Conservation (phyloP, 1,139 yeast species). For the Candida frijolesensis region DNA sequence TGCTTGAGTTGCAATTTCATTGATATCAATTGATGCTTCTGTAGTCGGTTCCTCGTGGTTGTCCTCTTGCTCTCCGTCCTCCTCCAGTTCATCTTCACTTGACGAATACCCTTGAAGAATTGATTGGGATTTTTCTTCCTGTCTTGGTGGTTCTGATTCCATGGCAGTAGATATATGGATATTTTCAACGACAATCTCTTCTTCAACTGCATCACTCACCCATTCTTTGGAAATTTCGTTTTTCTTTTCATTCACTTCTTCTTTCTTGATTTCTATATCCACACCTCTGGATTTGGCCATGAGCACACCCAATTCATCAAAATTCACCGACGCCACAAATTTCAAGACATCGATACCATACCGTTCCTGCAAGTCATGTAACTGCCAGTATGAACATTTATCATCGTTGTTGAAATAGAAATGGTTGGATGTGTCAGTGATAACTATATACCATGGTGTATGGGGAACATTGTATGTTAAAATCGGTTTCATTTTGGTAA, state of each 20-base stretch:
- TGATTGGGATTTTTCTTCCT: constrained; percentile 2
- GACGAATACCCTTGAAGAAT: constrained; percentile 18
- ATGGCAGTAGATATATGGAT: background rate
- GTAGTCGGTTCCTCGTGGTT: constrained; percentile 10
- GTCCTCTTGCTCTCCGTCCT: constrained; percentile 13
- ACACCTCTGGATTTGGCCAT: constrained; percentile 37
- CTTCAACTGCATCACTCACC: constrained; percentile 1
- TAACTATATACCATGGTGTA: constrained; percentile 31
- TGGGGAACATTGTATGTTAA: constrained; percentile 23
- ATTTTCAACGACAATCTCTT: constrained; percentile 7
- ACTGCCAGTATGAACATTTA: constrained; percentile 36
- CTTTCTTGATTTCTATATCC: constrained; percentile 12
- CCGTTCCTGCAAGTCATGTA: constrained; percentile 24
- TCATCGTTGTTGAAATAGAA: constrained; percentile 31
- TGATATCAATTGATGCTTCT: constrained; percentile 10
- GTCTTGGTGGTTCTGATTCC: background rate
- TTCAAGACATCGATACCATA: constrained; percentile 19
- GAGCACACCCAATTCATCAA: constrained; percentile 33
- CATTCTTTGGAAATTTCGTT: background rate
- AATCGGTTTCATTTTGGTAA: constrained; percentile 16
- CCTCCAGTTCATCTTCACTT: constrained; percentile 18
- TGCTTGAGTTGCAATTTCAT: constrained; percentile 9
- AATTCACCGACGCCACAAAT: constrained; percentile 22
- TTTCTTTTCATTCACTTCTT: constrained; percentile 12
- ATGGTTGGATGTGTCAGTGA: constrained; percentile 30